Evolutionary conservation across 2,329 filamentous ascomycete genomes (phyloP).

Genomic region (Seiridium cupressi): DNA sequence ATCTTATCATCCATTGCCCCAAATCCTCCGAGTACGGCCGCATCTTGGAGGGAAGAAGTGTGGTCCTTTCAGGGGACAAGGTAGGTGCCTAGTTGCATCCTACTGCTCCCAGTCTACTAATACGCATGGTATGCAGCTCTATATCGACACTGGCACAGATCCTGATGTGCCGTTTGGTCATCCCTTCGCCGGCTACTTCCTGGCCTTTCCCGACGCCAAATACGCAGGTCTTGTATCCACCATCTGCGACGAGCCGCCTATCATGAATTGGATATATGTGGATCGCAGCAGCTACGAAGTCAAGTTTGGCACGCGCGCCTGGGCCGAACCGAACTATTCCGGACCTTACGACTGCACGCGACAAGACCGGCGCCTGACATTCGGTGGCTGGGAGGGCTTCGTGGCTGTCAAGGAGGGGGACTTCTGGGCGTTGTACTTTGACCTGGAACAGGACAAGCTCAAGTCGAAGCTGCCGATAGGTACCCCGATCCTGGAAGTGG

Average conservation of each 20-base stretch:
- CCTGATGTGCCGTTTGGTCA: slow-evolving; percentile 38
- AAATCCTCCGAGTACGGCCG: slow-evolving; percentile 43
- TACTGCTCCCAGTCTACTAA: neutral
- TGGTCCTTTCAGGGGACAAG: slow-evolving; percentile 43
- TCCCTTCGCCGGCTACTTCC: slow-evolving; percentile 54
- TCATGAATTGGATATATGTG: slow-evolving; percentile 50
- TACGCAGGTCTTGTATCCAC: slow-evolving; percentile 45
- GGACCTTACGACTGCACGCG: slow-evolving; percentile 49
- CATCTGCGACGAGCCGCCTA: slow-evolving; percentile 44
- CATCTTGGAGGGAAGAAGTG: slow-evolving; percentile 40
- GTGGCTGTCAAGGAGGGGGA: slow-evolving; percentile 42
- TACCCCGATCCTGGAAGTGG: slow-evolving; percentile 50
- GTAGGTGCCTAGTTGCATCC: slow-evolving; percentile 18
- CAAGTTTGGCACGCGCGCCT: slow-evolving; percentile 41
- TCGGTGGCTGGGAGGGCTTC: slow-evolving; percentile 49
- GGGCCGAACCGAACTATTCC: slow-evolving; percentile 39
- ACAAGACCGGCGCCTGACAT: slow-evolving; percentile 46
- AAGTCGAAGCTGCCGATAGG: slow-evolving; percentile 39
- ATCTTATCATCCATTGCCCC: slow-evolving; percentile 43
- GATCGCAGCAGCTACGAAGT: slow-evolving; percentile 41
- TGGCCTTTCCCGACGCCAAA: slow-evolving; percentile 50
- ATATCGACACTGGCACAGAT: slow-evolving; percentile 42
- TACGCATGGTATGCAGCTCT: slow-evolving; percentile 29
- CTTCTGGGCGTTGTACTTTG: slow-evolving; percentile 46
- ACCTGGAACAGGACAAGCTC: slow-evolving; percentile 42